Percentiles rank a stretch among this genome's conserved stretches.
Conservation (phyloP, 148 eudicot genomes). For the Vaccinium macrocarpon region DNA sequence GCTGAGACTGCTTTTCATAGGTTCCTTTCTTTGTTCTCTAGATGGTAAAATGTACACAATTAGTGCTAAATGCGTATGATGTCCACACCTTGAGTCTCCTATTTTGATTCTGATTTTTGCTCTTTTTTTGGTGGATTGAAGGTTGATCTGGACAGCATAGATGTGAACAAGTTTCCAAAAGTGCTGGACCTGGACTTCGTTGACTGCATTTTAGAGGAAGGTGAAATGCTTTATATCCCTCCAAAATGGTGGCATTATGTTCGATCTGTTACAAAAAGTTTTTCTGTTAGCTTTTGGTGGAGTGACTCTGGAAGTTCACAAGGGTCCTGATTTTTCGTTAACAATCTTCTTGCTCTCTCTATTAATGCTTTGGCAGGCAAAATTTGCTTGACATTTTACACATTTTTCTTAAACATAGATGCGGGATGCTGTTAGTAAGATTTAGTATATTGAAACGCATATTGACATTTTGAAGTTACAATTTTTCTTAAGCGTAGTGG, state of each 20-base stretch:
- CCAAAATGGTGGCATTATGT: conserved; percentile 99
- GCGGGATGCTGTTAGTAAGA: neutral
- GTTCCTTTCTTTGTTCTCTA: neutral
- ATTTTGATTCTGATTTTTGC: neutral
- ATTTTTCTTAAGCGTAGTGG: neutral
- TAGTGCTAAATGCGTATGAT: neutral
- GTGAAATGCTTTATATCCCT: conserved; percentile 98
- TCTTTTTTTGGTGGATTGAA: conserved; percentile 24
- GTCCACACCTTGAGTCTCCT: neutral
- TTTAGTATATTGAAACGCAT: neutral
- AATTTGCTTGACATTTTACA: neutral
- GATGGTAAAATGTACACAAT: neutral
- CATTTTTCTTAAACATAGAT: neutral
- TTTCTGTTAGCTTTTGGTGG: conserved; percentile 99
- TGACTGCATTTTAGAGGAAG: conserved; percentile 93
- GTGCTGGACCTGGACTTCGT: conserved; percentile 68
- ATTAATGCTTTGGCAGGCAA: neutral
- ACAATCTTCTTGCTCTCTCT: conserved; percentile 12
- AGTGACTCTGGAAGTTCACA: conserved; percentile 46
- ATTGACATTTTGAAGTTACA: neutral
- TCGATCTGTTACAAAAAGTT: conserved; percentile 76
- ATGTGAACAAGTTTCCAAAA: conserved; percentile 62
- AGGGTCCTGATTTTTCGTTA: conserved; percentile 19
- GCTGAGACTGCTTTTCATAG: neutral
- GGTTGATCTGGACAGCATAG: conserved; percentile 89